A percentile compares a stretch with the other conserved stretches of the same genome.
Conservation (phyloP, 345 rosid genomes). For the Arabis alpina region DNA sequence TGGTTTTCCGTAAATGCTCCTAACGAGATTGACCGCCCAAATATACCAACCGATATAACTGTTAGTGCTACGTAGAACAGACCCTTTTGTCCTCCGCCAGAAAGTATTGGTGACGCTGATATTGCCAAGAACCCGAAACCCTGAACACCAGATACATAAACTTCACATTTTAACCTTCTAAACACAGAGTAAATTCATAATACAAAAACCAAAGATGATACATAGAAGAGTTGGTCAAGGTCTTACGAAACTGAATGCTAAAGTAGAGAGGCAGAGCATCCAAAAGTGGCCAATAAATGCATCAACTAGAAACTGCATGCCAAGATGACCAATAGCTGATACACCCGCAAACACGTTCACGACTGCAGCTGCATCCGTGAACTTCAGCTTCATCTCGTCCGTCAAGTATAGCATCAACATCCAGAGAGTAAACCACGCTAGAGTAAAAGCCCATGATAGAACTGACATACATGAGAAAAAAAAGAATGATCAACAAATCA, state of each 20-base stretch:
- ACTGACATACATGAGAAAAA: conserved; percentile 14
- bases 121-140: conserved; percentile 41
- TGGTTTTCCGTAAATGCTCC: conserved; percentile 42
- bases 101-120: conserved; percentile 34
- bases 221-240: neutral
- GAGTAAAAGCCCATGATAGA: conserved; percentile 41
- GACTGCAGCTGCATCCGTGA: conserved; percentile 38
- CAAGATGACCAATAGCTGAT: conserved; percentile 39
- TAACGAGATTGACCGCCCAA: conserved; percentile 38
- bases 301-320: conserved; percentile 42
- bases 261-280: conserved; percentile 44
- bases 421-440: conserved; percentile 45
- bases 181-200: neutral
- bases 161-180: neutral
- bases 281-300: conserved; percentile 41
- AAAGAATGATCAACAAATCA: neutral
- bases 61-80: conserved; percentile 29
- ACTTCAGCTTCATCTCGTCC: conserved; percentile 37
- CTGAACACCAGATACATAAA: conserved; percentile 16
- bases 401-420: conserved; percentile 44
- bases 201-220: neutral
- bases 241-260: conserved; percentile 37
- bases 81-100: conserved; percentile 17
- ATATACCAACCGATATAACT: conserved; percentile 39
- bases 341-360: conserved; percentile 44